These are phyloP conservation scores for Gonapodya prolifera DNA, from an alignment of 192 early-diverging fungal species.

Conservation along the genomic window DNA sequence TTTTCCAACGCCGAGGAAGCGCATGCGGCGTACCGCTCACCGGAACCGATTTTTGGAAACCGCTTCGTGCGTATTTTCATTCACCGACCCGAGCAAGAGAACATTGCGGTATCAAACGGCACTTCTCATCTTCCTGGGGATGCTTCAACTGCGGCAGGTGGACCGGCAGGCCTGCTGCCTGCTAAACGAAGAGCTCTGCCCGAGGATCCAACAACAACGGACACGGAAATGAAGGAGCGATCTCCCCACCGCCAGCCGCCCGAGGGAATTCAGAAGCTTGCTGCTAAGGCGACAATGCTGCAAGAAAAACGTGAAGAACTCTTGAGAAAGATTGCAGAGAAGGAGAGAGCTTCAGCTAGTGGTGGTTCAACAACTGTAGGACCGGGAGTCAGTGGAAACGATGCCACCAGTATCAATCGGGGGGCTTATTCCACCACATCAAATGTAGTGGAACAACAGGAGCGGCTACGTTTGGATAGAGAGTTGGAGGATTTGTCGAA, in stretches of 20 bases:
- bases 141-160: slow-evolving; percentile 13
- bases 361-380: no score
- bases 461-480: slow-evolving; percentile 31
- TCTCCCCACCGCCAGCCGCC: not conserved
- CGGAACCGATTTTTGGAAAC: slow-evolving; percentile 70
- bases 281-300: not conserved
- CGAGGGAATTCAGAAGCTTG: not conserved
- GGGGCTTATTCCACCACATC: no score
- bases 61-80: slow-evolving; percentile 72
- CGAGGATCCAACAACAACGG: not conserved
- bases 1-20: slow-evolving; percentile 51
- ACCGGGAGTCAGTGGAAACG: no score
- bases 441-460: slow-evolving; percentile 21
- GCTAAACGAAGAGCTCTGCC: slow-evolving; percentile 4
- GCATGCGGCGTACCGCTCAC: slow-evolving; percentile 51
- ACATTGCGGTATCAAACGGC: slow-evolving; percentile 13
- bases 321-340: not conserved
- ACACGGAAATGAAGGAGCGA: not conserved
- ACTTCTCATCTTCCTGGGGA: slow-evolving; percentile 11
- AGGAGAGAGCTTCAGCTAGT: not conserved
- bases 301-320: not conserved
- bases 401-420: no score
- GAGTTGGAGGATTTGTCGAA: slow-evolving; percentile 32
- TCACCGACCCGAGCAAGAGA: slow-evolving; percentile 43
- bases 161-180: not conserved